Conservation (phyloP, 1,284 basidiomycete species). For the Cutaneotrichosporon arboriforme region DNA sequence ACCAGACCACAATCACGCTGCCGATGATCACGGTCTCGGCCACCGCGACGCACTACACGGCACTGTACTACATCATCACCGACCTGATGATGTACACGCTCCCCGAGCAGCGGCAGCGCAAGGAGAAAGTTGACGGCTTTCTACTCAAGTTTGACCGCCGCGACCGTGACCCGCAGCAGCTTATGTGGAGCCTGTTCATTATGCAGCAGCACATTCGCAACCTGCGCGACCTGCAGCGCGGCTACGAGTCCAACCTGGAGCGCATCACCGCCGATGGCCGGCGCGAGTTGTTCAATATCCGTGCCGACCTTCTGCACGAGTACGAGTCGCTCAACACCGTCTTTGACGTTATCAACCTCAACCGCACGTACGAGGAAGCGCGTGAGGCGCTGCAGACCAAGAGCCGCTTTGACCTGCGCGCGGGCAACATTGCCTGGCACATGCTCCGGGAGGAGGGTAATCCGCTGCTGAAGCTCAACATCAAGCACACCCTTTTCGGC, state of each 20-base stretch:
- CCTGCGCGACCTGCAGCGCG: constrained; percentile 54
- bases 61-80: constrained; percentile 81
- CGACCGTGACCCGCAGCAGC: constrained; percentile 63
- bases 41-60: constrained; percentile 75
- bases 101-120: constrained; percentile 68
- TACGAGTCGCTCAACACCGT: constrained; percentile 77
- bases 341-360: constrained; percentile 76
- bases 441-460: constrained; percentile 73
- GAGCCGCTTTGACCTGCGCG: constrained; percentile 71
- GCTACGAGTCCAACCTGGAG: constrained; percentile 55
- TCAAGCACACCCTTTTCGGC: constrained; percentile 71
- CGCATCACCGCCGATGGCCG: constrained; percentile 53
- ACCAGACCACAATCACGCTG: constrained; percentile 71
- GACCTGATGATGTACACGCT: constrained; percentile 84
- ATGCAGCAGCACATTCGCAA: constrained; percentile 71
- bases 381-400: constrained; percentile 71
- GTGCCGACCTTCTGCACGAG: constrained; percentile 68
- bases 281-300: constrained; percentile 57
- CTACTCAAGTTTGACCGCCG: constrained; percentile 88
- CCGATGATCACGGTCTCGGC: constrained; percentile 87
- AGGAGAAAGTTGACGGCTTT: constrained; percentile 74
- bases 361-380: constrained; percentile 64
- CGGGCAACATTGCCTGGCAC: constrained; percentile 85
- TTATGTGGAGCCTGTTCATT: constrained; percentile 59
- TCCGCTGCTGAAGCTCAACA: constrained; percentile 78